Base-by-base conservation (phyloP, 129 eudicot species). In the Flaveria bidentis region DNA sequence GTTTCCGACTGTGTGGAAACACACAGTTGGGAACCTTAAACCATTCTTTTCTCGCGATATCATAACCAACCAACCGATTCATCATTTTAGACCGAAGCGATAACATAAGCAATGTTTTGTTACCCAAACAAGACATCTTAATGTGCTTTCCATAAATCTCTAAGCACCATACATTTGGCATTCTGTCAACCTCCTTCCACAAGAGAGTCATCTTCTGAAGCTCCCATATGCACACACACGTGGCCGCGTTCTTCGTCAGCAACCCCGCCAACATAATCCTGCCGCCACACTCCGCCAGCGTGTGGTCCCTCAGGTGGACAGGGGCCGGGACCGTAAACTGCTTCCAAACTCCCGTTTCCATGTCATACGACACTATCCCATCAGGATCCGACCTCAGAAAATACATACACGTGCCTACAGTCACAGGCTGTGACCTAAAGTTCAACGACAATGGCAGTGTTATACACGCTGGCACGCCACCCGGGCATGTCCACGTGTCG, bases 121-220 rank as follows among this genome's bases (percentile, higher is more conserved):
- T 94, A 74, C 99, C 99, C 88, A 94, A 84, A 82, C 97, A 91
- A 53, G 90, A 91, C 99, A 94, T 94, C 69, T 85, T 84, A 28
- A 91, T 87, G 90, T 87, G 96, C 99, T 94, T 94, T 67, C 97
- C 99, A 63, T 94, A 94, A 78, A 91, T 91, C 67, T 94, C 97
- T 92, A 94, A 94, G 97, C 99, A 91, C 99, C 89, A 87, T 80
- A 81, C 22, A 81, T 91, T 94, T 94, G 99, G 99, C 99, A 94
- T 94, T 93, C 97, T 93, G 98, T 93, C 98, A 87, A 91, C 98
- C 98, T 93, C 98, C 97, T 91, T 93, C 98, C 98, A 93, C 85
- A 93, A 81, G 72, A 93, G 88, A 70, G 95, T 88, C 98, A 93
- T 93, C 86, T 84, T 93, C 79, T 93, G 96, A 82, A 93, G 92